Evolutionary conservation across 345 rosid genomes (phyloP).

Genomic region (Acer campestre): DNA sequence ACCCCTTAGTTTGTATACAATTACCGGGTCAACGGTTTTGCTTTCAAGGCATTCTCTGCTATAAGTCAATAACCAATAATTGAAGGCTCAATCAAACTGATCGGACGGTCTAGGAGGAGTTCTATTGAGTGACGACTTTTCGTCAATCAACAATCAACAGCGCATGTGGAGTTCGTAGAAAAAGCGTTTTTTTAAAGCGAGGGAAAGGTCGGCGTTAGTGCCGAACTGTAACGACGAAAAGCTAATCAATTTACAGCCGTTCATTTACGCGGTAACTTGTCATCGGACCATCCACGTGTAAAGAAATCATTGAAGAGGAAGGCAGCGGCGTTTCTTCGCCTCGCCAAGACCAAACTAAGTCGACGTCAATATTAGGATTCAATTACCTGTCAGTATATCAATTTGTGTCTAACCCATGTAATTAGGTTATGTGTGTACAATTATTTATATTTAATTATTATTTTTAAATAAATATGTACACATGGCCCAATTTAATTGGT

Average conservation of each 20-base stretch:
- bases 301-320: background rate
- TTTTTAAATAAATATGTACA: too few relatives aligned
- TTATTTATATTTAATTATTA: too few relatives aligned
- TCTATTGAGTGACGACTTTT: background rate
- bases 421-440: too few relatives aligned
- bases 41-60: background rate
- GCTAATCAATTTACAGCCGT: background rate
- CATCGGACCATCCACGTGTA: background rate
- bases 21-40: background rate
- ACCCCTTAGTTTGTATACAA: background rate
- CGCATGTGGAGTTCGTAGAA: background rate
- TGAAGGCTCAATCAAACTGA: background rate
- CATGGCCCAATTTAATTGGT: too few relatives aligned
- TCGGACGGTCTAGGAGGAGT: conserved; percentile 8
- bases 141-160: background rate
- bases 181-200: background rate
- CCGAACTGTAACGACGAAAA: background rate
- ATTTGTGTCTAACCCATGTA: too few relatives aligned
- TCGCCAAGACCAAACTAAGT: background rate
- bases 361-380: background rate
- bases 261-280: background rate
- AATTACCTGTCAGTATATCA: too few relatives aligned
- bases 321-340: background rate
- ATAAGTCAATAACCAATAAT: background rate
- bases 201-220: conserved; percentile 8